Evolutionary conservation across 2,329 filamentous ascomycete genomes (phyloP).

Genomic region (Pseudogymnoascus sp.): DNA sequence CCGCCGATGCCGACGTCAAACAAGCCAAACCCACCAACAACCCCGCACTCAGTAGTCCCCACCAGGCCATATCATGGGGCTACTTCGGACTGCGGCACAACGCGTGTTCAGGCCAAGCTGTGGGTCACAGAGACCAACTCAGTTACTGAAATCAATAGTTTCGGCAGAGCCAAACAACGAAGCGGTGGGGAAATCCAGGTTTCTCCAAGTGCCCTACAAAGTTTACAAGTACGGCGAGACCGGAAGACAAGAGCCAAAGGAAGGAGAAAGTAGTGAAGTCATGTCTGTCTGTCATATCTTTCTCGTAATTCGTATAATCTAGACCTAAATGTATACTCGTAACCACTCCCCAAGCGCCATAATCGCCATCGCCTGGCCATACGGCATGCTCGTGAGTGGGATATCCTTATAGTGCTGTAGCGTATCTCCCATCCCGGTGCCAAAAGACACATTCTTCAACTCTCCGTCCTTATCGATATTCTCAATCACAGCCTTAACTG

Average conservation of each 20-base stretch:
- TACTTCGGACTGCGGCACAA: neutral
- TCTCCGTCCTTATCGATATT: slow-evolving; percentile 62
- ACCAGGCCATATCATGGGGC: neutral
- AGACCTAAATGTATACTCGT: slow-evolving; percentile 44
- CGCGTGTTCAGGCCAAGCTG: neutral
- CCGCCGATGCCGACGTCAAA: neutral
- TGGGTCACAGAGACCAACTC: neutral
- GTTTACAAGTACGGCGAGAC: neutral
- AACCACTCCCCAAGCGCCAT: slow-evolving; percentile 72
- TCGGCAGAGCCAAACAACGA: too few relatives aligned
- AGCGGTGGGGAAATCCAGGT: neutral
- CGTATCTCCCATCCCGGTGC: slow-evolving; percentile 66
- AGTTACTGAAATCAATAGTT: too few relatives aligned
- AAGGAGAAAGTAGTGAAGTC: neutral
- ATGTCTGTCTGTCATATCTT: neutral
- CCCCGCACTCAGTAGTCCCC: neutral
- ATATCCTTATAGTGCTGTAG: slow-evolving; percentile 74
- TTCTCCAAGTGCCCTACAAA: neutral
- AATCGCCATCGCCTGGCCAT: slow-evolving; percentile 78
- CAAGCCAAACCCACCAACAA: neutral
- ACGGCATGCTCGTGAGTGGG: slow-evolving; percentile 70
- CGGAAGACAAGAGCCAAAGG: neutral
- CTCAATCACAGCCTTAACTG: slow-evolving; percentile 57
- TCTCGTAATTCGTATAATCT: slow-evolving; percentile 1
- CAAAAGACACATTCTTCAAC: slow-evolving; percentile 67